A percentile compares a stretch with the other conserved stretches of the same genome.
These are phyloP conservation scores for Zanthoxylum bungeanum DNA, from an alignment of 345 rosid genomes.

Conservation along the genomic window DNA sequence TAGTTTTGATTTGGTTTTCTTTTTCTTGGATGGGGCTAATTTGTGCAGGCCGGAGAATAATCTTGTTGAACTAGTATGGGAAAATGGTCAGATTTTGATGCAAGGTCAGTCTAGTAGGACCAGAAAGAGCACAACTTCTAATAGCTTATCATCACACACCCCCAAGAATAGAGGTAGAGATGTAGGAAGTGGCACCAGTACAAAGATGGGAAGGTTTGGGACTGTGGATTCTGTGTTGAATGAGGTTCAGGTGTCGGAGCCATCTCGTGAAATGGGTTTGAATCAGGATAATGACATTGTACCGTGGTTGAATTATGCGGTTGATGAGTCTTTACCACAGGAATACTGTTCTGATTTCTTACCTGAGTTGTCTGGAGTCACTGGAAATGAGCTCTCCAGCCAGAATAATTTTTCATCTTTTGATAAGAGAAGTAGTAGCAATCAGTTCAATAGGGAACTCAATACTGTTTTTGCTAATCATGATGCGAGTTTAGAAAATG, in stretches of 20 bases:
- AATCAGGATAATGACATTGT: constrained; percentile 63
- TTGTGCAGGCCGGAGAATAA: constrained; percentile 63
- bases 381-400: constrained; percentile 36
- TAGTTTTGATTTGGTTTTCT: neutral
- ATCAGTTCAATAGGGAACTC: constrained; percentile 27
- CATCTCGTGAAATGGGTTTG: constrained; percentile 46
- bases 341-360: constrained; percentile 60
- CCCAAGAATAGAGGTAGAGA: constrained; percentile 35
- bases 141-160: constrained; percentile 21
- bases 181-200: constrained; percentile 24
- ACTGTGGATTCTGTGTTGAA: constrained; percentile 27
- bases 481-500: constrained; percentile 20
- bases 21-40: neutral
- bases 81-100: constrained; percentile 65
- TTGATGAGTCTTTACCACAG: constrained; percentile 37
- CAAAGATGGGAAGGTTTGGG: constrained; percentile 33
- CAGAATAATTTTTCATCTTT: constrained; percentile 38
- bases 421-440: constrained; percentile 27
- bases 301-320: constrained; percentile 64
- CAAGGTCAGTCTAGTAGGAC: constrained; percentile 58
- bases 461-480: constrained; percentile 20
- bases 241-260: constrained; percentile 47
- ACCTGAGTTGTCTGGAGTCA: constrained; percentile 56
- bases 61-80: constrained; percentile 67
- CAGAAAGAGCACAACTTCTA: constrained; percentile 32